phyloP scores from a whole-genome alignment of 2,329 filamentous ascomycete species.

The Fulvia fulva region DNA sequence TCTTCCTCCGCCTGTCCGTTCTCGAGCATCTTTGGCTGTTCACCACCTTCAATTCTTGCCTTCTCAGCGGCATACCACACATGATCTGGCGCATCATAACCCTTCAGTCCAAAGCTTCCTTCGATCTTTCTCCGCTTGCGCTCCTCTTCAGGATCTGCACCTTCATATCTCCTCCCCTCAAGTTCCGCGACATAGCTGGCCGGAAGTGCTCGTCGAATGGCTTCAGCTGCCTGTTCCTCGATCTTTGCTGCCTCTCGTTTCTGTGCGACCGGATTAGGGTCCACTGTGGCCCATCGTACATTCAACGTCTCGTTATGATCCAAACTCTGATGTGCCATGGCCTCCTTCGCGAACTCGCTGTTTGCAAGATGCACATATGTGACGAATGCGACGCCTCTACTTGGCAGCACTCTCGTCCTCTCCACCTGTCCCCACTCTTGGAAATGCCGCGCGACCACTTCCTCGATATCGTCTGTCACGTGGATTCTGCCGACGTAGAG shows the following conservation, averaged over 20 bases:
- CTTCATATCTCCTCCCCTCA: conserved; percentile 62
- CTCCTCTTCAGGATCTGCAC: conserved; percentile 65
- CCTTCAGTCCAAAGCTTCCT: conserved; percentile 80
- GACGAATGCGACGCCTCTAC: conserved; percentile 86
- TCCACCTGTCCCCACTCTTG: conserved; percentile 95
- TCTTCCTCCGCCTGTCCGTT: conserved; percentile 7
- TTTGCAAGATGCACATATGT: conserved; percentile 91
- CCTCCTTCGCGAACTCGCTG: conserved; percentile 73
- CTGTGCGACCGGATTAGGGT: conserved; percentile 92
- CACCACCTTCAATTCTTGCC: conserved; percentile 60
- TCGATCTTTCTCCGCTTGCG: conserved; percentile 86
- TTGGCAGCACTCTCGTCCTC: conserved; percentile 78
- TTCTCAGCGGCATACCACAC: conserved; percentile 84
- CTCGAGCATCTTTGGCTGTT: conserved; percentile 56
- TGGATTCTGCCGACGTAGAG: conserved; percentile 92
- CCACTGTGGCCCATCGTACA: conserved; percentile 93
- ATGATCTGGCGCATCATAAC: conserved; percentile 90
- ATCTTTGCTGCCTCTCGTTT: conserved; percentile 83
- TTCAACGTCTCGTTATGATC: conserved; percentile 93
- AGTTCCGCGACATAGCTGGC: conserved; percentile 90
- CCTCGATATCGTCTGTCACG: conserved; percentile 94
- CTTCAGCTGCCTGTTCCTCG: conserved; percentile 95
- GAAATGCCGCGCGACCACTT: conserved; percentile 90
- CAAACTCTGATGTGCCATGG: conserved; percentile 90
- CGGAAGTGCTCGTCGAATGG: conserved; percentile 80